A percentile compares a stretch with the other conserved stretches of the same genome.
Evolutionary conservation across 2,329 filamentous ascomycete genomes (phyloP).

Genomic region (Alternaria sp.): DNA sequence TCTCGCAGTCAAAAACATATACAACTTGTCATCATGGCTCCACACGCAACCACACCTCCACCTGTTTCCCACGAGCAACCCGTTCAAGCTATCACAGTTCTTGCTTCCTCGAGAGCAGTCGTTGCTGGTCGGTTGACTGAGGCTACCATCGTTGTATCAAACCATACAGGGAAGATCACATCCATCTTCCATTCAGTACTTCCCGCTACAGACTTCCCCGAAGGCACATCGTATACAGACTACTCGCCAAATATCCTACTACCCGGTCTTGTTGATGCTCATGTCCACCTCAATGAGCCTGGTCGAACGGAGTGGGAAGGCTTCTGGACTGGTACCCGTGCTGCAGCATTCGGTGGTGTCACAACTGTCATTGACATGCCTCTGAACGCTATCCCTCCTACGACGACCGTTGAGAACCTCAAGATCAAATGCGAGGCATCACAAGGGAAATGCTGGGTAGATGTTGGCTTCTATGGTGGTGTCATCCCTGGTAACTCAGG

Average conservation of each 20-base stretch:
- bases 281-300: conserved; percentile 97
- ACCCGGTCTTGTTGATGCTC: conserved; percentile 92
- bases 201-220: conserved; percentile 77
- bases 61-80: conserved; percentile 38
- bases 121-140: conserved; percentile 79
- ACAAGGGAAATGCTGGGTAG: conserved; percentile 91
- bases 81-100: conserved; percentile 68
- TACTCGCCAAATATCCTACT: conserved; percentile 85
- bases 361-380: conserved; percentile 99
- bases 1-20: conserved; percentile 1
- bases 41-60: conserved; percentile 48
- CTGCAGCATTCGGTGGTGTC: conserved; percentile 93
- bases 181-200: conserved; percentile 77
- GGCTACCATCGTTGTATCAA: conserved; percentile 83
- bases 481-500: conserved; percentile 87
- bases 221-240: conserved; percentile 77
- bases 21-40: conserved; percentile 41
- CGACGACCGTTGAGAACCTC: conserved; percentile 84
- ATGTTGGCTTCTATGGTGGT: conserved; percentile 98
- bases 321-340: conserved; percentile 92
- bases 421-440: conserved; percentile 87
- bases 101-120: conserved; percentile 85
- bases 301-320: conserved; percentile 98
- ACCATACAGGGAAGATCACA: conserved; percentile 82
- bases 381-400: conserved; percentile 94